These are phyloP conservation scores for Phytophthora palmivora DNA, from an alignment of 352 stramenopile species.

Conservation along the genomic window DNA sequence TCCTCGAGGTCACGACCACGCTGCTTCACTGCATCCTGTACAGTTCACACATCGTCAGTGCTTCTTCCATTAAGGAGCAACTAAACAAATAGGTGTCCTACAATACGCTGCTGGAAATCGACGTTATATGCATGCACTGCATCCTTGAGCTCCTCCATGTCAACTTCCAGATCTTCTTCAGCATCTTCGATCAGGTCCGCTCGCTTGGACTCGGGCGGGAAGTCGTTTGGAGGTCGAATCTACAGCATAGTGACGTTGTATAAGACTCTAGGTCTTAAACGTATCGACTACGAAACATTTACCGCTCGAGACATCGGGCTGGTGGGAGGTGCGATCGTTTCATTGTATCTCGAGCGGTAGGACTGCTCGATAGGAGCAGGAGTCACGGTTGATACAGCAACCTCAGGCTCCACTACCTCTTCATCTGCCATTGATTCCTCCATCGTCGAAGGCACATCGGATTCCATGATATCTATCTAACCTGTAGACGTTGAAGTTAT, in stretches of 20 bases:
- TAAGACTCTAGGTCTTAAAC: not conserved
- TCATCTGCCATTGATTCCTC: slow-evolving; percentile 6
- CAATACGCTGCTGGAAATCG: slow-evolving; percentile 83
- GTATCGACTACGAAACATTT: not conserved
- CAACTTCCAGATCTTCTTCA: slow-evolving; percentile 74
- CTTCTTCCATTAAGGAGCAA: too few relatives aligned
- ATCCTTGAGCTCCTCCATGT: slow-evolving; percentile 86
- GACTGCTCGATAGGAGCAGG: slow-evolving; percentile 33
- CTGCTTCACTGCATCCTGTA: slow-evolving; percentile 73
- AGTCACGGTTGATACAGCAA: not conserved
- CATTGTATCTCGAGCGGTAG: slow-evolving; percentile 60
- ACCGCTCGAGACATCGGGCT: slow-evolving; percentile 52
- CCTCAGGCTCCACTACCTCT: not conserved
- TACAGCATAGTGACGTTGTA: slow-evolving; percentile 17
- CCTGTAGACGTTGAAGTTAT: slow-evolving; percentile 2
- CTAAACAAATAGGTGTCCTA: slow-evolving; percentile 29
- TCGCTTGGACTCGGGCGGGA: slow-evolving; percentile 76
- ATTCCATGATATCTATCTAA: slow-evolving; percentile 18
- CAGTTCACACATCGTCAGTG: not conserved
- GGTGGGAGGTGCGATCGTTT: slow-evolving; percentile 57
- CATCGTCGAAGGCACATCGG: slow-evolving; percentile 5
- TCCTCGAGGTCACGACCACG: slow-evolving; percentile 60
- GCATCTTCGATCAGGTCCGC: slow-evolving; percentile 75
- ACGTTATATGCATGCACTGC: slow-evolving; percentile 85
- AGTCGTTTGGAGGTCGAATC: slow-evolving; percentile 69